phyloP scores from a whole-genome alignment of 108 stramenopile species.

The Nitzschia sp. region DNA sequence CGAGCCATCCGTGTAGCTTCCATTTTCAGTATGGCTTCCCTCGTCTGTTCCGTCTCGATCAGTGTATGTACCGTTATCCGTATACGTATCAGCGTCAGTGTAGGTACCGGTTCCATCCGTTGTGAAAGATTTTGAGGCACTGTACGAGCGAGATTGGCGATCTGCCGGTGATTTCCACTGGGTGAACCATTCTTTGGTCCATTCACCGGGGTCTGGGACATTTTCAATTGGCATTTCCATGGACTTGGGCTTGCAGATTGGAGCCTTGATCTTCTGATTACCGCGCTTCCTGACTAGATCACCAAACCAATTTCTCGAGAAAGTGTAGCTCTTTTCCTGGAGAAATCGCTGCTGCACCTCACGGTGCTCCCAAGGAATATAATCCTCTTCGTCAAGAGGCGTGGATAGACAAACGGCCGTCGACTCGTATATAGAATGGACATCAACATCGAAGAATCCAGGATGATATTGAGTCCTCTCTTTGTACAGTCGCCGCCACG shows the following conservation, averaged over 20 bases:
- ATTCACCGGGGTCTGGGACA: constrained; percentile 63
- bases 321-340: constrained; percentile 66
- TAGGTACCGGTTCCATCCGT: not conserved
- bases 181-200: constrained; percentile 81
- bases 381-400: constrained; percentile 45
- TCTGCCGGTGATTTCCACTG: constrained; percentile 52
- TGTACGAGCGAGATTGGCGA: constrained; percentile 10
- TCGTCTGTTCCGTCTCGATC: not conserved
- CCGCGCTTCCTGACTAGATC: constrained; percentile 36
- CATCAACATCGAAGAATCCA: constrained; percentile 68
- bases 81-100: not conserved
- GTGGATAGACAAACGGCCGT: constrained; percentile 36
- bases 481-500: constrained; percentile 45
- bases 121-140: not conserved
- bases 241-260: constrained; percentile 67
- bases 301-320: constrained; percentile 84
- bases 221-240: constrained; percentile 70
- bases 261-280: constrained; percentile 60
- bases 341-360: constrained; percentile 79
- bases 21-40: not conserved
- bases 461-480: constrained; percentile 56
- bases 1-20: not conserved
- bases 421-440: constrained; percentile 74
- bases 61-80: not conserved
- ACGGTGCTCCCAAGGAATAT: constrained; percentile 75